Evolutionary conservation across 768 basidiomycete species (phyloP).

Genomic region (Lentinula aciculospora): DNA sequence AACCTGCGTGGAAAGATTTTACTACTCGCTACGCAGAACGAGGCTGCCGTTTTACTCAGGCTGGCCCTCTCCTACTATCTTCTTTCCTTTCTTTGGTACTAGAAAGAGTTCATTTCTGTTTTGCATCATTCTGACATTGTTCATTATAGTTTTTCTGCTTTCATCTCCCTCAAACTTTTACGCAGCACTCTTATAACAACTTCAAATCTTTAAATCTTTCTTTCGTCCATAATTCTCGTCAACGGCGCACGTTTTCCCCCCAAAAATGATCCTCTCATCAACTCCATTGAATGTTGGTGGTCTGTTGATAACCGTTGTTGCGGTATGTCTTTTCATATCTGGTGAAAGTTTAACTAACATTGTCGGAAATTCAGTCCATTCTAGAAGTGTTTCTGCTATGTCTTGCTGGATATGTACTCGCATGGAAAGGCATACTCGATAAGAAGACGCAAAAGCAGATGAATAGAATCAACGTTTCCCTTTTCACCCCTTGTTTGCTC

Average conservation of each 20-base stretch:
- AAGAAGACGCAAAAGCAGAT: conserved; percentile 87
- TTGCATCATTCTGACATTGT: neutral
- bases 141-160: neutral
- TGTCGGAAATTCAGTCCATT: conserved; percentile 57
- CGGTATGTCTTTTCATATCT: conserved; percentile 2
- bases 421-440: conserved; percentile 75
- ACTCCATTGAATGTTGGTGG: neutral
- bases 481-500: conserved; percentile 84
- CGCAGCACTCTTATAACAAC: neutral
- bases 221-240: neutral
- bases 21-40: neutral
- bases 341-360: conserved; percentile 6
- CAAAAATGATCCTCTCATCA: neutral
- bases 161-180: neutral
- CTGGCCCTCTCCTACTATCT: neutral
- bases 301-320: conserved; percentile 1
- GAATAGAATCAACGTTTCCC: conserved; percentile 78
- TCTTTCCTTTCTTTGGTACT: neutral
- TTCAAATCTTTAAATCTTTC: neutral
- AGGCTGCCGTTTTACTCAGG: neutral
- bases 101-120: neutral
- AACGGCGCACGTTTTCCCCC: neutral
- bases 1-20: neutral
- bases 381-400: conserved; percentile 85
- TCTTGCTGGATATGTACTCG: conserved; percentile 78